Percentiles rank a stretch among this genome's conserved stretches.
Evolutionary conservation across 2,329 filamentous ascomycete genomes (phyloP).

Genomic region (Pseudogymnoascus verrucosus): DNA sequence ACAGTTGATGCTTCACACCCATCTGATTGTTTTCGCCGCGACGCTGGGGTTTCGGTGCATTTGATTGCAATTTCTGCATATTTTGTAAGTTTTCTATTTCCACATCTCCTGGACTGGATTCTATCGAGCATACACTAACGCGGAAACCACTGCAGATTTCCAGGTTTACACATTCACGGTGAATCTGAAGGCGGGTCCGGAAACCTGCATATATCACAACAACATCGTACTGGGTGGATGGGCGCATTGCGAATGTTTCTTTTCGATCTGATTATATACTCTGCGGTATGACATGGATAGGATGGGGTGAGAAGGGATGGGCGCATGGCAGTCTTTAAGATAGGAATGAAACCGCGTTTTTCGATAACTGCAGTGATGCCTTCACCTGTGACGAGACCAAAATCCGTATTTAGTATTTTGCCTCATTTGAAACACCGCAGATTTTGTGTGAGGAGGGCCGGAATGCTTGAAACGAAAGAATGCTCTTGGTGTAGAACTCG

Average conservation of each 20-base stretch:
- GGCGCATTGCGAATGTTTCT: neutral
- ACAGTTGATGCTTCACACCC: neutral
- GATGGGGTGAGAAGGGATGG: too few species aligned
- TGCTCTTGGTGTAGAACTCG: neutral
- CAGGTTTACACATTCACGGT: neutral
- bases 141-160: neutral
- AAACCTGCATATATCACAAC: neutral
- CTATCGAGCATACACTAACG: neutral
- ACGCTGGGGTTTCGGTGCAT: neutral
- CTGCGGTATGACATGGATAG: neutral
- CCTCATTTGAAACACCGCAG: neutral
- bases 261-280: neutral
- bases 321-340: neutral
- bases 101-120: neutral
- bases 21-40: neutral
- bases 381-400: neutral
- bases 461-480: neutral
- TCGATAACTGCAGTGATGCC: neutral
- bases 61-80: neutral
- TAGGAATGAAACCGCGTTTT: neutral
- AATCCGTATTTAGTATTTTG: neutral
- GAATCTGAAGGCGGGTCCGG: neutral
- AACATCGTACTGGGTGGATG: neutral
- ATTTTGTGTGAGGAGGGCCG: neutral
- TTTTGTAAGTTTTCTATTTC: neutral